A percentile compares a stretch with the other conserved stretches of the same genome.
Evolutionary conservation across 2,329 filamentous ascomycete genomes (phyloP).

Genomic region (Tolypocladium inflatum): DNA sequence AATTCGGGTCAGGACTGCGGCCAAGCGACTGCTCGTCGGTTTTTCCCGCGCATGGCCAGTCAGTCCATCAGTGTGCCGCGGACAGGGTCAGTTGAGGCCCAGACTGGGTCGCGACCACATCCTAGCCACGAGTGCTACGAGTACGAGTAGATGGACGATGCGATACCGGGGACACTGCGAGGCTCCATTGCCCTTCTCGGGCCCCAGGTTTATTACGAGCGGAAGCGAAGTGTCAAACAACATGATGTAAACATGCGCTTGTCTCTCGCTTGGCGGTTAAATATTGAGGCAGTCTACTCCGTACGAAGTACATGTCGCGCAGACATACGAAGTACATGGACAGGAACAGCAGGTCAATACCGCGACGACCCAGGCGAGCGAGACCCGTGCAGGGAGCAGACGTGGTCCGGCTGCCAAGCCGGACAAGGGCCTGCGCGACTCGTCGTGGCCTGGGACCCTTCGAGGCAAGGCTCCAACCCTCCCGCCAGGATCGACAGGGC

Average conservation of each 20-base stretch:
- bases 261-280: not conserved
- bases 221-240: not conserved
- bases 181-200: not conserved
- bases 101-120: not conserved
- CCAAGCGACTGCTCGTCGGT: not conserved
- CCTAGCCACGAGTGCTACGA: not conserved
- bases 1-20: not conserved
- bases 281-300: not conserved
- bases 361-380: not conserved
- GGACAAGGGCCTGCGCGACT: not conserved
- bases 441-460: not conserved
- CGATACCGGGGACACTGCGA: too few species aligned
- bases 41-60: not conserved
- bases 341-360: not conserved
- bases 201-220: too few species aligned
- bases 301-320: not conserved
- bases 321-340: too few species aligned
- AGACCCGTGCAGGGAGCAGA: not conserved
- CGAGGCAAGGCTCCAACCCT: not conserved
- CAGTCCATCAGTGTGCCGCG: not conserved
- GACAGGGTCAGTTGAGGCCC: not conserved
- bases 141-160: not conserved
- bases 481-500: not conserved
- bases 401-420: not conserved
- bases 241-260: not conserved